These are phyloP conservation scores for Extremus antarcticus DNA, from an alignment of 495 filamentous ascomycete genomes.

Conservation along the genomic window DNA sequence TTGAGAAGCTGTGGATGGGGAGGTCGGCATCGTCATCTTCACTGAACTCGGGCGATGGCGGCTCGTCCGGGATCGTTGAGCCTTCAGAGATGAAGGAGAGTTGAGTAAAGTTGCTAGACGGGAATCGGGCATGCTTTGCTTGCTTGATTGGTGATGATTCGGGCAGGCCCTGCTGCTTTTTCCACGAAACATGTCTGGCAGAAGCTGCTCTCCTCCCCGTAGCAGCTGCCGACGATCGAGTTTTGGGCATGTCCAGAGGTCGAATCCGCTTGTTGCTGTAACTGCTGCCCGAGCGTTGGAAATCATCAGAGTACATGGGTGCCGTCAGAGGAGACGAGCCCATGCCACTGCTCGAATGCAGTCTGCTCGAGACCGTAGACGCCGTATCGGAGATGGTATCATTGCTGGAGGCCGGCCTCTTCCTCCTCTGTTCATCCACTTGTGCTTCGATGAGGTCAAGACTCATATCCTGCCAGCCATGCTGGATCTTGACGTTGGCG, in stretches of 20 bases:
- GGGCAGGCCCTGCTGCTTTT: slow-evolving; percentile 57
- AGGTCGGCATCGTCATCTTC: slow-evolving; percentile 75
- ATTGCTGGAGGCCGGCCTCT: slow-evolving; percentile 47
- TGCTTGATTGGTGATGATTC: slow-evolving; percentile 73
- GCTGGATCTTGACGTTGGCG: slow-evolving; percentile 90
- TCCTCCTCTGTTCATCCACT: slow-evolving; percentile 61
- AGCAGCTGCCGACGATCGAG: slow-evolving; percentile 28
- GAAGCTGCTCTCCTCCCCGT: slow-evolving; percentile 21
- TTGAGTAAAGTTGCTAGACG: slow-evolving; percentile 47
- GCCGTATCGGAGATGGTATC: slow-evolving; percentile 70
- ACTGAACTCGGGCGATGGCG: slow-evolving; percentile 53
- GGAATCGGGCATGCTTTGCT: slow-evolving; percentile 52
- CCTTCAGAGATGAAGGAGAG: slow-evolving; percentile 63
- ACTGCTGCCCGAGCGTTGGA: slow-evolving; percentile 45
- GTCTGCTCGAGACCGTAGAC: slow-evolving; percentile 52
- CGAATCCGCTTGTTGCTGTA: slow-evolving; percentile 21
- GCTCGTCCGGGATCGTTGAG: slow-evolving; percentile 50
- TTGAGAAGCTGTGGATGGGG: slow-evolving; percentile 63
- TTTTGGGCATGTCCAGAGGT: not conserved
- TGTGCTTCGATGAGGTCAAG: slow-evolving; percentile 64
- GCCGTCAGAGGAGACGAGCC: slow-evolving; percentile 56
- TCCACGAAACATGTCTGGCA: slow-evolving; percentile 51
- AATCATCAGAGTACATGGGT: slow-evolving; percentile 58
- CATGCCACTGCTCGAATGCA: slow-evolving; percentile 40
- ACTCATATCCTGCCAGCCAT: slow-evolving; percentile 72